phyloP scores from a whole-genome alignment of 805 yeast species.

The Kazachstania kunashirensis region DNA sequence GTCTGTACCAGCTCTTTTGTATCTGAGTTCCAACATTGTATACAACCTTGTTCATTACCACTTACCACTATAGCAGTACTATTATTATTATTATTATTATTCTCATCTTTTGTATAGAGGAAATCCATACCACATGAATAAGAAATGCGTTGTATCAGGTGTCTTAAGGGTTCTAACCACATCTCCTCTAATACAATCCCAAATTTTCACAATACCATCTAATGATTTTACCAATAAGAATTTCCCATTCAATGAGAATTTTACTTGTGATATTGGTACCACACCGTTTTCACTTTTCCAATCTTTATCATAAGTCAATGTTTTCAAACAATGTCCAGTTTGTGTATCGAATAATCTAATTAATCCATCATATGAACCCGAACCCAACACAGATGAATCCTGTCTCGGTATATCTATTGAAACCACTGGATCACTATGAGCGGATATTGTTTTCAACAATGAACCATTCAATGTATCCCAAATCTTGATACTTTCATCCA shows the following conservation, averaged over 20 bases:
- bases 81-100: background rate
- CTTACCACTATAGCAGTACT: slow-evolving; percentile 20
- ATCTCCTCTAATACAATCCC: slow-evolving; percentile 78
- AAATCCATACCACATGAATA: slow-evolving; percentile 26
- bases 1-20: slow-evolving; percentile 15
- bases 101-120: slow-evolving; percentile 13
- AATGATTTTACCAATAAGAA: slow-evolving; percentile 68
- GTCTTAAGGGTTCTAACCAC: slow-evolving; percentile 60
- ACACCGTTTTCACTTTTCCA: slow-evolving; percentile 48
- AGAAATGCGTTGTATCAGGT: slow-evolving; percentile 2
- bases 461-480: slow-evolving; percentile 73
- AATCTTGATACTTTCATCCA: slow-evolving; percentile 82
- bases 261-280: slow-evolving; percentile 62
- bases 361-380: slow-evolving; percentile 87
- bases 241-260: slow-evolving; percentile 71
- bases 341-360: slow-evolving; percentile 80
- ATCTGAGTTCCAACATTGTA: slow-evolving; percentile 22
- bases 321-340: slow-evolving; percentile 86
- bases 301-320: slow-evolving; percentile 71
- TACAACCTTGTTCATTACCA: slow-evolving; percentile 23
- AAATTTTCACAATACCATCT: slow-evolving; percentile 68
- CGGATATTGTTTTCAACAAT: slow-evolving; percentile 70
- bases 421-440: slow-evolving; percentile 86
- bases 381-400: slow-evolving; percentile 65
- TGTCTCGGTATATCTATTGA: slow-evolving; percentile 64